Evolutionary conservation across 73 alveolate genomes (phyloP).

Genomic region (Symbiodinium natans): DNA sequence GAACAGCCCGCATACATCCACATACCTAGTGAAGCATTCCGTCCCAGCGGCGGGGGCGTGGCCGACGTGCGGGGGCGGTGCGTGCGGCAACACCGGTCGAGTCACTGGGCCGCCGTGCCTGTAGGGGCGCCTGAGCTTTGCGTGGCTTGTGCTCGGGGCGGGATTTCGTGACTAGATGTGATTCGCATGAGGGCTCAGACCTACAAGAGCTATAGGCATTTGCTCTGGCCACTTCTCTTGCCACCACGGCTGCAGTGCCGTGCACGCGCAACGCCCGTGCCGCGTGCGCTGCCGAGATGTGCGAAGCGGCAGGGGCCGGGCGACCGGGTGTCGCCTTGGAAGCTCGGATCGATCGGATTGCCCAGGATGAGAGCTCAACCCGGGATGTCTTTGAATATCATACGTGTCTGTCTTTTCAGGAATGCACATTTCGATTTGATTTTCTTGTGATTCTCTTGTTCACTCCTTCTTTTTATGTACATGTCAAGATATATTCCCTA

Average conservation of each 20-base stretch:
- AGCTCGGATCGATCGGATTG: no score
- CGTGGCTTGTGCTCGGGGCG: neutral
- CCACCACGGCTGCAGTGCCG: conserved; percentile 16
- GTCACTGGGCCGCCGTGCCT: conserved; percentile 16
- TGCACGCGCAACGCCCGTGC: conserved; percentile 78
- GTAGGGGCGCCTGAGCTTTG: neutral
- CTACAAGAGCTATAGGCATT: no score
- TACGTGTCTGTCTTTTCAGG: no score
- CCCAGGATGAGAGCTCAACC: no score
- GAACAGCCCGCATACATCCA: no score
- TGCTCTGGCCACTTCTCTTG: no score
- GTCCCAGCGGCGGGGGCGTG: conserved; percentile 1
- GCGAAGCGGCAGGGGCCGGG: conserved; percentile 59
- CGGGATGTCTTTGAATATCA: no score
- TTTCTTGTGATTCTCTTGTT: no score
- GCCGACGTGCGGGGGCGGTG: neutral
- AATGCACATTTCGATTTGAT: no score
- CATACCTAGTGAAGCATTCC: no score
- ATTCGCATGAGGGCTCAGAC: no score
- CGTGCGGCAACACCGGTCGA: neutral
- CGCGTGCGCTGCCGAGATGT: conserved; percentile 74
- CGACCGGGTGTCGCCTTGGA: neutral
- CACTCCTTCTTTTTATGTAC: neutral
- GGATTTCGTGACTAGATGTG: no score
- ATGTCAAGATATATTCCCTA: neutral